Conservation (phyloP, 225 moss, liverwort and hornwort species). For the Antitrichia curtipendula region DNA sequence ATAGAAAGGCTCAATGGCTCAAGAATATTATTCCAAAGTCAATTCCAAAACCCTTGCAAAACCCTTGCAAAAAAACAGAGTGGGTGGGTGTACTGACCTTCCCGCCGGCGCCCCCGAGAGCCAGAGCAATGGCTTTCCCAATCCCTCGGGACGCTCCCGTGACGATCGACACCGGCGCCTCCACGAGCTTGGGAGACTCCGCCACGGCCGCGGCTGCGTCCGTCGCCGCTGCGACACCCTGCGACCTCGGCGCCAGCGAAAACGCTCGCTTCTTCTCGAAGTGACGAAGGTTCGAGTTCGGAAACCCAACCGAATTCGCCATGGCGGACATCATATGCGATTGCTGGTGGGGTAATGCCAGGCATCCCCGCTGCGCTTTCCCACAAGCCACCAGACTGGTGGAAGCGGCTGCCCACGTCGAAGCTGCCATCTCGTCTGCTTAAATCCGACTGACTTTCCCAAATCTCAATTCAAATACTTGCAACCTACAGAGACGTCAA, state of each 20-base stretch:
- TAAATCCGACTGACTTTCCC: not conserved
- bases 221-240: constrained; percentile 26
- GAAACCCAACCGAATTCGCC: constrained; percentile 3
- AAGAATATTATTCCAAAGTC: not conserved
- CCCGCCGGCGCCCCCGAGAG: constrained; percentile 80
- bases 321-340: constrained; percentile 19
- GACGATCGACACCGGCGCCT: constrained; percentile 77
- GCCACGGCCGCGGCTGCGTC: constrained; percentile 25
- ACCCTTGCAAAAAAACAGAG: not conserved
- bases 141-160: constrained; percentile 92
- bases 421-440: constrained; percentile 13
- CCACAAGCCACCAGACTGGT: constrained; percentile 23
- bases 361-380: constrained; percentile 14
- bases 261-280: not conserved
- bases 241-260: constrained; percentile 3
- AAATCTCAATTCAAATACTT: not conserved
- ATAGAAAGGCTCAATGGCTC: not conserved
- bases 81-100: constrained; percentile 16
- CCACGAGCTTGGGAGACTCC: constrained; percentile 48
- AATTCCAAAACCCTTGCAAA: not conserved
- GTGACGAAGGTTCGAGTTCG: not conserved
- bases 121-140: constrained; percentile 84
- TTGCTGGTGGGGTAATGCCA: constrained; percentile 22
- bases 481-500: not conserved
- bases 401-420: constrained; percentile 35